These are phyloP conservation scores for Begonia masoniana DNA, from an alignment of 306 rosid genomes.

Conservation along the genomic window DNA sequence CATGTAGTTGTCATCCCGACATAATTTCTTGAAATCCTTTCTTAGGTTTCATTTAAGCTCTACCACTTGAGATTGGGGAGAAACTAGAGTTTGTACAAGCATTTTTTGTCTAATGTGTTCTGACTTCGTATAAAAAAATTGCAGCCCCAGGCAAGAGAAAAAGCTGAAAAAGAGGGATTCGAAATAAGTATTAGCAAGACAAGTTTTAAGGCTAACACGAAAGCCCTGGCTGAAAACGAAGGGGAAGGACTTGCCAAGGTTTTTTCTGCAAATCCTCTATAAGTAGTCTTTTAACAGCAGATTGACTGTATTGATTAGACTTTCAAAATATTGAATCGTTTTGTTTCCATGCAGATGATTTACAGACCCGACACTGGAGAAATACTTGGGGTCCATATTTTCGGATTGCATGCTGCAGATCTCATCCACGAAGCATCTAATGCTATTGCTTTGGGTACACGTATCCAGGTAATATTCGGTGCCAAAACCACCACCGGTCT, in stretches of 20 bases:
- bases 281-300: too few relatives aligned
- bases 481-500: too few relatives aligned
- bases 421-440: conserved; percentile 98
- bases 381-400: conserved; percentile 92
- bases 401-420: conserved; percentile 99
- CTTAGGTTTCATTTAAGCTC: background rate
- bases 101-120: background rate
- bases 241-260: conserved; percentile 99
- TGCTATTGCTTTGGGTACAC: conserved; percentile 81
- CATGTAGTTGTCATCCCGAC: too few relatives aligned
- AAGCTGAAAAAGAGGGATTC: conserved; percentile 74
- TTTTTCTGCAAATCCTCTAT: conserved; percentile 5
- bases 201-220: conserved; percentile 96
- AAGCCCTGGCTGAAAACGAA: conserved; percentile 97
- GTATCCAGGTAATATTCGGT: conserved; percentile 47
- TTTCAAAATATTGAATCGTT: conserved; percentile 5
- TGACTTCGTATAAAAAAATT: background rate
- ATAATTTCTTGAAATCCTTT: too few relatives aligned
- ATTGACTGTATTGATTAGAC: too few relatives aligned
- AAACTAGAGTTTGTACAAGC: conserved; percentile 2
- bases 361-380: conserved; percentile 98
- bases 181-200: conserved; percentile 83
- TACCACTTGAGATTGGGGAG: background rate
- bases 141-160: conserved; percentile 98
- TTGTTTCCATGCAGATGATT: conserved; percentile 53